Base-by-base conservation (phyloP, 2,329 filamentous ascomycete species). In the Aspergillus hortae region DNA sequence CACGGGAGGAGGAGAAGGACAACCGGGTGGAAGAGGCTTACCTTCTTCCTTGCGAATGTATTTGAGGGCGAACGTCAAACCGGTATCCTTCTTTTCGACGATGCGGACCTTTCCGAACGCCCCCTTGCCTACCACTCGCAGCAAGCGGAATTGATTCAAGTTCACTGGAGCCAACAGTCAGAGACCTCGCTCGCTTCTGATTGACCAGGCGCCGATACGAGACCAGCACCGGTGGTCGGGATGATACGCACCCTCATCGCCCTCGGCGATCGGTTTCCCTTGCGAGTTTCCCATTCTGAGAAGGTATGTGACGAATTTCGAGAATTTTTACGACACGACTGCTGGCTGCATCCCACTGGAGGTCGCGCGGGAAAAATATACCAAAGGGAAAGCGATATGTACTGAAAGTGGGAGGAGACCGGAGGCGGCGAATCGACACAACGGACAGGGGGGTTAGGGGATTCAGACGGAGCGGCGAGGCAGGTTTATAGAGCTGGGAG, bases 41-140 rank as follows among this genome's bases (percentile, higher is more conserved):
- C 91, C 89, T 84, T 97, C 92, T 88, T 97, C 92, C 82, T 96
- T 97, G 61, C 92, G 86, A 59, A 97, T 97, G 73, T 97, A 97
- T 74, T 99, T 99, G 59, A 99, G 81, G 42, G 94, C 94, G 73
- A 99, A 99, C 2, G 92, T 92, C 64, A 97, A 76, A 51, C 86
- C 87, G 1, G 91, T 96, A 69, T 99, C 94, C 75, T 97, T 97
- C 61, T 92, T 85, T 80, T 99, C 94, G 67, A 99, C 94, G 61
- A 99, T 99, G 66, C 94, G 88, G 56, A 99, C 94, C 76, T 99
- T 99, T 66, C 94, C 94, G 78, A 99, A 99, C 52, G 94, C 94
- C 66, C 94, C 94, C 73, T 96, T 95, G 60, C 94, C 94, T 62
- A 99, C 94, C 58, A 99, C 94, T 68, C 94, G 87, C 60, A 97